phyloP scores from a whole-genome alignment of 78 protist genomes.

The Dictyostelium citrinum region DNA sequence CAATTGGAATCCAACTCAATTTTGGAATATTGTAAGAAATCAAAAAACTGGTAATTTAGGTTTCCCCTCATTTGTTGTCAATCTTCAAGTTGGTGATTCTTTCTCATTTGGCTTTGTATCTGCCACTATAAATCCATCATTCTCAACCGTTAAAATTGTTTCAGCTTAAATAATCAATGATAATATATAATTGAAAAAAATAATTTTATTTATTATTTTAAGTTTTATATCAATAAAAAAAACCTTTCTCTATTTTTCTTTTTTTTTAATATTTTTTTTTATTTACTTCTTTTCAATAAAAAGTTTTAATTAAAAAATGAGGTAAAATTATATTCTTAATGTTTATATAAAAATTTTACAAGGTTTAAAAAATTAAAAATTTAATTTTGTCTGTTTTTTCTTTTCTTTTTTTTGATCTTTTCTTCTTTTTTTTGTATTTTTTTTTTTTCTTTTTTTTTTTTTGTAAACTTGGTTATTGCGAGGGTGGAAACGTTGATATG shows the following conservation, averaged over 20 bases:
- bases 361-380: not conserved
- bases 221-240: too few relatives aligned
- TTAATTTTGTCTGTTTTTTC: not conserved
- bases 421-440: not conserved
- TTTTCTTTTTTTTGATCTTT: not conserved
- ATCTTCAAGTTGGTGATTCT: not conserved
- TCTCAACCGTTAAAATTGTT: not conserved
- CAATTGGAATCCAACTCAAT: conserved; percentile 26
- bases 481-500: not conserved
- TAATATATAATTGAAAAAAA: too few relatives aligned
- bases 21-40: not conserved
- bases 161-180: not conserved
- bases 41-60: not conserved
- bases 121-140: not conserved
- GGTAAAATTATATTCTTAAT: not conserved
- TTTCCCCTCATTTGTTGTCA: not conserved
- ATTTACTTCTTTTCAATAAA: not conserved
- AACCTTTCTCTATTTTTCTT: too few relatives aligned
- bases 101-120: conserved; percentile 34
- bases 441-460: not conserved
- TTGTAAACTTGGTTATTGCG: not conserved
- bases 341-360: not conserved
- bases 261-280: not conserved
- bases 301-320: not conserved
- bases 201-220: too few relatives aligned